Evolutionary conservation across 1,284 basidiomycete genomes (phyloP).

Genomic region (Fomes fomentarius): DNA sequence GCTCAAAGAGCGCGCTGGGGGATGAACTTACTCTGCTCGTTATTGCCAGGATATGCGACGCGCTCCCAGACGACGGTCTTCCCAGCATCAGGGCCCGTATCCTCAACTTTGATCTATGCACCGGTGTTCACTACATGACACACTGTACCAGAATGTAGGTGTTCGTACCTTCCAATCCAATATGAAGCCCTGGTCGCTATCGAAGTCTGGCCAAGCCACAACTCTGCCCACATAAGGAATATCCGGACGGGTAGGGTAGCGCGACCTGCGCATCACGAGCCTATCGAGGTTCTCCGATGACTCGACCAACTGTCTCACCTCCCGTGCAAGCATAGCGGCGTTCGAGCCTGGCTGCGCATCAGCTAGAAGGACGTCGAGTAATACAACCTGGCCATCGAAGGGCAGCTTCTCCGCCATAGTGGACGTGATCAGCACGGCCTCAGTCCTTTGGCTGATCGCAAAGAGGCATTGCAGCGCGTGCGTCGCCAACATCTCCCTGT

Average conservation of each 20-base stretch:
- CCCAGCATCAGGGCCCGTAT: not conserved
- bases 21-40: not conserved
- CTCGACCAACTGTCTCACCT: not conserved
- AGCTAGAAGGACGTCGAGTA: slow-evolving; percentile 8
- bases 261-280: slow-evolving; percentile 1
- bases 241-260: not conserved
- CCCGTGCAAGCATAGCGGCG: not conserved
- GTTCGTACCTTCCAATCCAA: slow-evolving; percentile 14
- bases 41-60: not conserved
- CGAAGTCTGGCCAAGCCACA: not conserved
- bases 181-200: not conserved
- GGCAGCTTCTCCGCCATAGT: not conserved
- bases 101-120: not conserved
- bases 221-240: not conserved
- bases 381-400: slow-evolving; percentile 2
- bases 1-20: too few relatives aligned
- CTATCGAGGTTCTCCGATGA: not conserved
- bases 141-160: not conserved
- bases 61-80: not conserved
- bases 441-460: not conserved
- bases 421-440: not conserved
- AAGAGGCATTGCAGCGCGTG: slow-evolving; percentile 6
- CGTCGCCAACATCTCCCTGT: not conserved
- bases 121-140: not conserved
- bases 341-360: not conserved